Conservation (phyloP, 371 early-diverging fungal species). For the Mycotypha africana region DNA sequence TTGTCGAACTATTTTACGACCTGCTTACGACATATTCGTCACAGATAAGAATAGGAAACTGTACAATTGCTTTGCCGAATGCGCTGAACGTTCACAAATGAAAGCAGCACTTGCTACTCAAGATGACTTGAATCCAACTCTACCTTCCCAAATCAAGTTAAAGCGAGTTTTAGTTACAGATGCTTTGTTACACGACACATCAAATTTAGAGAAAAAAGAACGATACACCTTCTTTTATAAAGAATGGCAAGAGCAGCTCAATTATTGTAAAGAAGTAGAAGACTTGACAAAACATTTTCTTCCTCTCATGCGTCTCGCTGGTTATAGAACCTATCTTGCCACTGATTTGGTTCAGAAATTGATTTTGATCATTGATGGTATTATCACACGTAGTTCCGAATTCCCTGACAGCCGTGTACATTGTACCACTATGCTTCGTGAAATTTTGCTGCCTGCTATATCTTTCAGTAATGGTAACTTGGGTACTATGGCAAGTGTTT, state of each 20-base stretch:
- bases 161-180: conserved; percentile 21
- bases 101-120: conserved; percentile 11
- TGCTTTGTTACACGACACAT: conserved; percentile 16
- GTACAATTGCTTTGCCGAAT: conserved; percentile 10
- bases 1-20: conserved; percentile 50
- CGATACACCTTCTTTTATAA: conserved; percentile 55
- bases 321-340: conserved; percentile 44
- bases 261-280: conserved; percentile 26
- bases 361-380: conserved; percentile 29
- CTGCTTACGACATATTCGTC: conserved; percentile 43
- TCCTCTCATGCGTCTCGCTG: conserved; percentile 45
- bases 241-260: conserved; percentile 48
- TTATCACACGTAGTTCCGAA: conserved; percentile 26
- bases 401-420: conserved; percentile 17
- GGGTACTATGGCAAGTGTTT: conserved; percentile 68
- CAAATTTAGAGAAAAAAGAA: conserved; percentile 24
- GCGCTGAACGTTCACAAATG: conserved; percentile 27
- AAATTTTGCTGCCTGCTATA: conserved; percentile 71
- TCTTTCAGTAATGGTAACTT: conserved; percentile 66
- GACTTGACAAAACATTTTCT: conserved; percentile 40
- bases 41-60: conserved; percentile 20
- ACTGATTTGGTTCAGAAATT: conserved; percentile 38
- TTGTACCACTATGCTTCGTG: conserved; percentile 62
- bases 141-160: conserved; percentile 16
- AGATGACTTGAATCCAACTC: conserved; percentile 13